Percentiles rank a stretch among this genome's conserved stretches.
Evolutionary conservation across 148 eudicot species (phyloP).

Genomic region (Vaccinium darrowii): DNA sequence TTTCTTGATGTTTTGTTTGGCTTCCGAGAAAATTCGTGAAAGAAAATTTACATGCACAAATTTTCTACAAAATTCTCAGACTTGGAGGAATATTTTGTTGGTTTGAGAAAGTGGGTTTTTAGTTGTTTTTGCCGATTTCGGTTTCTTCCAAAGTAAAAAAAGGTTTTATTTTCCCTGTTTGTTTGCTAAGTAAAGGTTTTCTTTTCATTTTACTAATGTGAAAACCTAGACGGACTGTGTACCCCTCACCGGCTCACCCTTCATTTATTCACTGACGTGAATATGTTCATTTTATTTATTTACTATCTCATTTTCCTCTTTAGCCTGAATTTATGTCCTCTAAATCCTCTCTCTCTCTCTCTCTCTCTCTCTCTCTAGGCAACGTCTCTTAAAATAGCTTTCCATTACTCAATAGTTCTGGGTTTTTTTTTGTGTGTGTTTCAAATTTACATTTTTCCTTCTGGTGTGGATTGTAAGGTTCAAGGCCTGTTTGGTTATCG

Average conservation of each 20-base stretch:
- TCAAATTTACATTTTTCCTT: background rate
- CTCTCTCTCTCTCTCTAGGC: background rate
- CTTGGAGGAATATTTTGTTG: background rate
- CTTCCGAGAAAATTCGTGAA: background rate
- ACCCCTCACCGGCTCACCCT: no score
- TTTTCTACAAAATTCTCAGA: background rate
- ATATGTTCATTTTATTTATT: background rate
- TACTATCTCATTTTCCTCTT: background rate
- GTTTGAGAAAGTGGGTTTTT: background rate
- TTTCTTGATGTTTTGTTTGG: background rate
- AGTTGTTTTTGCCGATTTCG: background rate
- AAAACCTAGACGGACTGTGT: background rate
- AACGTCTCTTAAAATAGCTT: background rate
- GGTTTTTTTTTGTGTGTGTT: background rate
- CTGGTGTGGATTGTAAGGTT: background rate
- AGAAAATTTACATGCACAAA: background rate
- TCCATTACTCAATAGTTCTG: background rate
- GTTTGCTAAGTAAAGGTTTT: background rate
- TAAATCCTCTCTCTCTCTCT: background rate
- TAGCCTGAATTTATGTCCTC: slow-evolving; percentile 4
- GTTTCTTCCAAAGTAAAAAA: background rate
- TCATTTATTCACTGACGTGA: no score
- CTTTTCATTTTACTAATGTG: no score
- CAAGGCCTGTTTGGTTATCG: background rate
- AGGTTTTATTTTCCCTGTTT: background rate